These are phyloP conservation scores for Chiua virens DNA, from an alignment of 768 basidiomycete genomes.

Conservation along the genomic window DNA sequence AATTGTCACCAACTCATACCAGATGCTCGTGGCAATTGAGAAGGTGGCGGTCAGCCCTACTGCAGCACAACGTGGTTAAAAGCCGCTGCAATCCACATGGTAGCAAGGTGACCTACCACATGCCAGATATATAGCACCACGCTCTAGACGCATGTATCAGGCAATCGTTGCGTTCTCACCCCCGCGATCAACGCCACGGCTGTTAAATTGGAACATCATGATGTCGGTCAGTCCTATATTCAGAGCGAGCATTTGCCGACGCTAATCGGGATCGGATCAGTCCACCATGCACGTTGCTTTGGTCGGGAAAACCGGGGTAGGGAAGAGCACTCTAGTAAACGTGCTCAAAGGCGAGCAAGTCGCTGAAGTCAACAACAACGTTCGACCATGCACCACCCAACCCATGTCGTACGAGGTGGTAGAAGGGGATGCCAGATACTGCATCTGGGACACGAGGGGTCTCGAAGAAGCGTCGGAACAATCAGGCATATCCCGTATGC, in stretches of 20 bases:
- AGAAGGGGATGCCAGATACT: constrained; percentile 5
- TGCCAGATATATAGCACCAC: constrained; percentile 1
- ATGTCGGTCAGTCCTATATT: constrained; percentile 18
- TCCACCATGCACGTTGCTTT: constrained; percentile 17
- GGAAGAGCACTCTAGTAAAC: constrained; percentile 30
- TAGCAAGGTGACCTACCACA: neutral
- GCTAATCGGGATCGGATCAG: constrained; percentile 2
- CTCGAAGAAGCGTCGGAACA: constrained; percentile 19
- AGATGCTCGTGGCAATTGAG: neutral
- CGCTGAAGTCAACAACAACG: constrained; percentile 18
- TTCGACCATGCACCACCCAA: constrained; percentile 19
- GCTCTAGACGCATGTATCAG: neutral
- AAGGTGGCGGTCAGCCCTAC: neutral
- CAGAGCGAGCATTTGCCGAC: neutral
- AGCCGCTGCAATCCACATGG: constrained; percentile 22
- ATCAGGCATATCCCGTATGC: neutral
- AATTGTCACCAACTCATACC: too few species aligned
- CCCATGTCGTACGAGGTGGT: constrained; percentile 7
- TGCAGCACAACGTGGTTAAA: neutral
- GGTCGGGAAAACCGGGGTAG: constrained; percentile 24
- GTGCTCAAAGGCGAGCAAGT: constrained; percentile 15
- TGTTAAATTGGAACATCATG: neutral
- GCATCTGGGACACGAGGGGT: constrained; percentile 27
- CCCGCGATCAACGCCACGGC: neutral
- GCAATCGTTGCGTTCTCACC: neutral